These are phyloP conservation scores for Rhodosporidiobolus sp. DNA, from an alignment of 768 basidiomycete genomes.

Conservation along the genomic window DNA sequence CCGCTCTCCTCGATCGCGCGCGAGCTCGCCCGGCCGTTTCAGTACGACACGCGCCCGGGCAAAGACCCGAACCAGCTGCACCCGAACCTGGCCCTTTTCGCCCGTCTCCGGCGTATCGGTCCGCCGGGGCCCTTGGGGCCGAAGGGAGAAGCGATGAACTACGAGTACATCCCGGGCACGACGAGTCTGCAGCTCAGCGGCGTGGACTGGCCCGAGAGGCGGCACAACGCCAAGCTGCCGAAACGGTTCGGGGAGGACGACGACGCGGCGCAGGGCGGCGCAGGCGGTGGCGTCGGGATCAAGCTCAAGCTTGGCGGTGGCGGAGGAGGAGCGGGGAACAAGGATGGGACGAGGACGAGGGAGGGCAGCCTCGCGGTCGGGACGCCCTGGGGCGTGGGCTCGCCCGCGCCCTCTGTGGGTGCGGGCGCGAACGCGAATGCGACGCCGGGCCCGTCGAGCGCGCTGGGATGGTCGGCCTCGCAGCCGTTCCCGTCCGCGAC, in stretches of 20 bases:
- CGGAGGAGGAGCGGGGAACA: background rate
- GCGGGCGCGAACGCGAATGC: background rate
- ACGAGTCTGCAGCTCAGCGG: conserved; percentile 13
- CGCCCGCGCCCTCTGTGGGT: background rate
- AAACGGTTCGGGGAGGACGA: background rate
- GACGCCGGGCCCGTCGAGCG: background rate
- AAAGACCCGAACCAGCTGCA: conserved; percentile 6
- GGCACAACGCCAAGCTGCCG: conserved; percentile 21
- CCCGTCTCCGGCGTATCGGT: conserved; percentile 39
- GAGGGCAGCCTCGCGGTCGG: background rate
- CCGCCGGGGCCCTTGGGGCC: conserved; percentile 42
- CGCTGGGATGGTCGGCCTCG: background rate
- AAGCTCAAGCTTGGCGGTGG: conserved; percentile 31
- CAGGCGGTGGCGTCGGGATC: conserved; percentile 19
- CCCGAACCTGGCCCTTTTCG: conserved; percentile 38
- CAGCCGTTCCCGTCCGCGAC: background rate
- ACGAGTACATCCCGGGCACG: conserved; percentile 33
- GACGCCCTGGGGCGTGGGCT: conserved; percentile 1
- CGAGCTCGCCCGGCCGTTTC: conserved; percentile 25
- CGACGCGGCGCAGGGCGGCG: background rate
- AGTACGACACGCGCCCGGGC: conserved; percentile 20
- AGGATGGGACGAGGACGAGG: conserved; percentile 4
- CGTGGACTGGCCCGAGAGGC: conserved; percentile 33
- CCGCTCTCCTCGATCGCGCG: conserved; percentile 9
- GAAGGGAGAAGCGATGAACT: conserved; percentile 39